These are phyloP conservation scores for Hypoxylon fuscum DNA, from an alignment of 495 filamentous ascomycete species.

Conservation along the genomic window DNA sequence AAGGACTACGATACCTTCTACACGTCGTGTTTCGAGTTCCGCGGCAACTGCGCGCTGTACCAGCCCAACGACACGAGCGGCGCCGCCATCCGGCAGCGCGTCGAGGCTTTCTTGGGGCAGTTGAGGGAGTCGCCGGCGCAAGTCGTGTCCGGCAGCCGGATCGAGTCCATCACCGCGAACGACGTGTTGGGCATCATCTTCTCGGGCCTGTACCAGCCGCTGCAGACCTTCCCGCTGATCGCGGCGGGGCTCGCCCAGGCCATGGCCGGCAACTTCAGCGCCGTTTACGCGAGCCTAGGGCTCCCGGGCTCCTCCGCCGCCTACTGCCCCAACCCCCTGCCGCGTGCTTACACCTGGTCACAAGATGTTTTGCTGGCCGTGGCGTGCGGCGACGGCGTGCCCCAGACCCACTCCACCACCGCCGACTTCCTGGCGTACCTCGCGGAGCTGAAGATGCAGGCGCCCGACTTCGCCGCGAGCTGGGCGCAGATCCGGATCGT, in stretches of 20 bases:
- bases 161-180: constrained; percentile 55
- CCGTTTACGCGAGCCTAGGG: constrained; percentile 2
- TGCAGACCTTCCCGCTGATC: constrained; percentile 29
- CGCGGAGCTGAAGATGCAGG: constrained; percentile 51
- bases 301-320: constrained; percentile 4
- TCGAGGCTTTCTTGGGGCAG: constrained; percentile 38
- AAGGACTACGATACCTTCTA: constrained; percentile 58
- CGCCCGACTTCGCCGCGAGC: constrained; percentile 58
- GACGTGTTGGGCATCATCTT: constrained; percentile 50
- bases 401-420: constrained; percentile 37
- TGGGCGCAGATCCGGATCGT: constrained; percentile 63
- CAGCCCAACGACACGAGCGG: constrained; percentile 56
- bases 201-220: constrained; percentile 28
- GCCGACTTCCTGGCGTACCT: constrained; percentile 54
- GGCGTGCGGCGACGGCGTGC: constrained; percentile 65
- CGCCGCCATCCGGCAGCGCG: constrained; percentile 57
- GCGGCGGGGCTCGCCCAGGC: constrained; percentile 50
- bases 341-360: constrained; percentile 17
- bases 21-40: constrained; percentile 56
- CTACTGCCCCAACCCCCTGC: constrained; percentile 21
- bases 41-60: constrained; percentile 58
- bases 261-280: constrained; percentile 27
- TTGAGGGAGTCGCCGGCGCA: constrained; percentile 36
- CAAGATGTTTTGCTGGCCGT: constrained; percentile 53
- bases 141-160: constrained; percentile 37